Evolutionary conservation across 148 eudicot species (phyloP).

Genomic region (Dysphania ambrosioides): DNA sequence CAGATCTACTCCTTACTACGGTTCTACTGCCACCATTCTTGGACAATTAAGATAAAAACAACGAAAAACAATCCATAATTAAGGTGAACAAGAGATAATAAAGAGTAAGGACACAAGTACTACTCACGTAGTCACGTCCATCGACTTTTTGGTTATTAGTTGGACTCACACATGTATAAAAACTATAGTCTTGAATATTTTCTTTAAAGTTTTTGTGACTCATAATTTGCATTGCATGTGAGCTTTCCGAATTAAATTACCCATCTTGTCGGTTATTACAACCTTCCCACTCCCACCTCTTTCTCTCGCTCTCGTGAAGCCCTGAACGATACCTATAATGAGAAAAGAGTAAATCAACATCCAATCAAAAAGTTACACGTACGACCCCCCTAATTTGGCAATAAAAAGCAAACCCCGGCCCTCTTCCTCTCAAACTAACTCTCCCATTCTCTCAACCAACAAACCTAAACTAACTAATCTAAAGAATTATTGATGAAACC

Average conservation of each 20-base stretch:
- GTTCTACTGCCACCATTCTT: too few species aligned
- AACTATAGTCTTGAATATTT: conserved; percentile 9
- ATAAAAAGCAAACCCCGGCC: conserved; percentile 15
- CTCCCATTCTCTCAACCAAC: conserved; percentile 31
- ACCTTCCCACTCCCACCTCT: conserved; percentile 16
- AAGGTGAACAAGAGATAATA: background rate
- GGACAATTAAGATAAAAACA: too few species aligned
- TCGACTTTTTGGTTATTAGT: background rate
- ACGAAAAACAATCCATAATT: too few species aligned
- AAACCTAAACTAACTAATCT: too few species aligned
- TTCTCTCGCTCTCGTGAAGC: conserved; percentile 31
- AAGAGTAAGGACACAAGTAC: background rate
- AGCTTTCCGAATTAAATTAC: conserved; percentile 30
- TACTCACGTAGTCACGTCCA: background rate
- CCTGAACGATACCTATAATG: conserved; percentile 6
- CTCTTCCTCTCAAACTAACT: background rate
- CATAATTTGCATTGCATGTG: conserved; percentile 33
- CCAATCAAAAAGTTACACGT: conserved; percentile 25
- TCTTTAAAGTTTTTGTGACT: conserved; percentile 23
- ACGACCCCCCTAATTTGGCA: conserved; percentile 15
- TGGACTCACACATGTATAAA: conserved; percentile 20
- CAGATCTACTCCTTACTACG: too few species aligned
- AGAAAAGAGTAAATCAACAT: background rate
- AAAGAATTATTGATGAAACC: too few species aligned
- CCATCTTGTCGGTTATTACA: conserved; percentile 37